Conservation (phyloP, 1,284 basidiomycete genomes). For the Puccinia triticina region DNA sequence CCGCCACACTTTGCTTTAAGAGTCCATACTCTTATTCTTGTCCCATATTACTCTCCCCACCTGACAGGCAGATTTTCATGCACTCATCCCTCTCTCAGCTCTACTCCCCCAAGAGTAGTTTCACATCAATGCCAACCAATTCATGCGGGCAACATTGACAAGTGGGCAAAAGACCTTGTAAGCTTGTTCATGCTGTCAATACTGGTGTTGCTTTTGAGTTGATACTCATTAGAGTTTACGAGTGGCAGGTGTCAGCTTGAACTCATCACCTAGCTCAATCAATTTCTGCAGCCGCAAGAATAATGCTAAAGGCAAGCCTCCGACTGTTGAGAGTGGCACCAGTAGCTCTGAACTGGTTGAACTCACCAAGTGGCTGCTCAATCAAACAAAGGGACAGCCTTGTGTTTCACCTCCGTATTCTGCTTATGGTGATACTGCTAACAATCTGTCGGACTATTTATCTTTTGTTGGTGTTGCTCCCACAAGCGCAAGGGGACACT, state of each 20-base stretch:
- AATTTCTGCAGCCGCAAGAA: not conserved
- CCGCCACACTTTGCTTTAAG: too few species aligned
- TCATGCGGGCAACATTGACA: not conserved
- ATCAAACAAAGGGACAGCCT: not conserved
- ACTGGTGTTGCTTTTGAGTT: too few species aligned
- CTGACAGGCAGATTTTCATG: too few species aligned
- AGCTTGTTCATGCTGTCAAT: too few species aligned
- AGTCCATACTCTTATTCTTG: too few species aligned
- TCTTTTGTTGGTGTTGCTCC: not conserved
- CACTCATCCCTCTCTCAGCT: too few species aligned
- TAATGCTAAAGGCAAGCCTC: not conserved
- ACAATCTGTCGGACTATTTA: not conserved
- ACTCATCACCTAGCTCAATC: not conserved
- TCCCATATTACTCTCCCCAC: too few species aligned
- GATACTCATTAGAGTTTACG: not conserved
- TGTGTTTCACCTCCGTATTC: not conserved
- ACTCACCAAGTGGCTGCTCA: not conserved
- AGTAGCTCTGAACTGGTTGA: not conserved
- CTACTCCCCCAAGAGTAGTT: too few species aligned
- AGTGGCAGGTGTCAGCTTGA: not conserved
- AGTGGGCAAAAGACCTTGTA: conserved; percentile 3
- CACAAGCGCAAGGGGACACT: not conserved
- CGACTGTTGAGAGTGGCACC: too few species aligned
- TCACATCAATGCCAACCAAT: not conserved
- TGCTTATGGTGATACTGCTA: not conserved